A percentile compares a stretch with the other conserved stretches of the same genome.
phyloP scores from a whole-genome alignment of 495 filamentous ascomycete species.

The Pyrenula aspistea region DNA sequence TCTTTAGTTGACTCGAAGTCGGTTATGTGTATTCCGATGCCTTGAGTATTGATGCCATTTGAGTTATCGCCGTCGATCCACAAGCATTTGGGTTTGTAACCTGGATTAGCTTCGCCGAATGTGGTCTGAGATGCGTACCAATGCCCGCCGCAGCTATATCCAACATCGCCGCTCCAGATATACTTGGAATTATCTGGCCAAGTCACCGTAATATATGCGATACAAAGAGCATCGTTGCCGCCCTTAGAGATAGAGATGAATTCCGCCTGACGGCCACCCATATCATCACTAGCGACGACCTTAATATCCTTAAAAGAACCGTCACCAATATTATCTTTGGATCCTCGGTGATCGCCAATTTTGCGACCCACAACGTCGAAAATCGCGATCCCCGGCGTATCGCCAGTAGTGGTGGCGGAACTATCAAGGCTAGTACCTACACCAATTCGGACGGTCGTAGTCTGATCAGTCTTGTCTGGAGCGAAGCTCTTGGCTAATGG shows the following conservation, averaged over 20 bases:
- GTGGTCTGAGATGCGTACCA: neutral
- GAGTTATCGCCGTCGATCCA: neutral
- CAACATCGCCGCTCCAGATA: neutral
- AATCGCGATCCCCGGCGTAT: neutral
- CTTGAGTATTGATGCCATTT: neutral
- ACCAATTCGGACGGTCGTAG: neutral
- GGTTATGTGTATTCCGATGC: neutral
- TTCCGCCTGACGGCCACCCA: neutral
- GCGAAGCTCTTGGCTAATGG: neutral
- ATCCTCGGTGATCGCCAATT: neutral
- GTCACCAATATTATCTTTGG: neutral
- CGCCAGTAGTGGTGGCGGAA: neutral
- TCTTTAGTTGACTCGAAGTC: neutral
- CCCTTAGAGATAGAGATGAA: neutral
- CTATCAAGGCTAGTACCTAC: neutral
- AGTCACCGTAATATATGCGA: neutral
- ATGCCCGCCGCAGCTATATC: neutral
- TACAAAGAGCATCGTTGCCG: neutral
- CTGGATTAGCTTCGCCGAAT: neutral
- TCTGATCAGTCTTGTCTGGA: neutral
- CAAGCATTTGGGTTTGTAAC: neutral
- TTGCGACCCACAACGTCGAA: neutral
- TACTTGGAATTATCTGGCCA: neutral
- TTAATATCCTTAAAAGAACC: neutral
- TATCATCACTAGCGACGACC: neutral